phyloP scores from a whole-genome alignment of 495 filamentous ascomycete genomes.

The Bathelium albidoporum region DNA sequence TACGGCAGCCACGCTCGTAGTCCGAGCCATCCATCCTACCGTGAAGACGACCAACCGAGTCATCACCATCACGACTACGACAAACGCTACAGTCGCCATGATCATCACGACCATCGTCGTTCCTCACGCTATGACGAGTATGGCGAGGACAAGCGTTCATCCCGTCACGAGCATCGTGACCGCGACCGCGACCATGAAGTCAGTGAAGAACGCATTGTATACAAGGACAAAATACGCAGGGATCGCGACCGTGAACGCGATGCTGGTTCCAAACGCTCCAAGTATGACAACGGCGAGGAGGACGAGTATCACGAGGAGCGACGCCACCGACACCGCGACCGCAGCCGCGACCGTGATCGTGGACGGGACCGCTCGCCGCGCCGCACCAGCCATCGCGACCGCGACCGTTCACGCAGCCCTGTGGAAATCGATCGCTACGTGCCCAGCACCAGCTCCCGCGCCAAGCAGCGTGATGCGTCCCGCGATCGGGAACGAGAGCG shows the following conservation, averaged over 20 bases:
- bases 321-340: not conserved
- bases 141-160: slow-evolving; percentile 6
- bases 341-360: slow-evolving; percentile 9
- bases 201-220: slow-evolving; percentile 17
- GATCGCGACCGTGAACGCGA: slow-evolving; percentile 13
- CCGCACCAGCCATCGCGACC: slow-evolving; percentile 7
- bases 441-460: slow-evolving; percentile 13
- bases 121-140: slow-evolving; percentile 1
- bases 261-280: not conserved
- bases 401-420: slow-evolving; percentile 11
- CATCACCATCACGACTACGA: slow-evolving; percentile 9
- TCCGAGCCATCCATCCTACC: slow-evolving; percentile 5
- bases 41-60: slow-evolving; percentile 8
- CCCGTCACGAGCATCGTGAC: not conserved
- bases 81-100: slow-evolving; percentile 43
- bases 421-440: slow-evolving; percentile 29
- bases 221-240: slow-evolving; percentile 15
- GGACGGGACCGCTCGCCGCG: slow-evolving; percentile 12
- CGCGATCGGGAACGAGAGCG: slow-evolving; percentile 20
- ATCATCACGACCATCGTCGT: slow-evolving; percentile 26
- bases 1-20: slow-evolving; percentile 6
- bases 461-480: slow-evolving; percentile 12
- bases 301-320: not conserved
- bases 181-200: slow-evolving; percentile 12
- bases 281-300: slow-evolving; percentile 8